Evolutionary conservation across 148 eudicot species (phyloP), one percentile per base, ranked within the genome.

Genomic region (Selenicereus undatus): DNA sequence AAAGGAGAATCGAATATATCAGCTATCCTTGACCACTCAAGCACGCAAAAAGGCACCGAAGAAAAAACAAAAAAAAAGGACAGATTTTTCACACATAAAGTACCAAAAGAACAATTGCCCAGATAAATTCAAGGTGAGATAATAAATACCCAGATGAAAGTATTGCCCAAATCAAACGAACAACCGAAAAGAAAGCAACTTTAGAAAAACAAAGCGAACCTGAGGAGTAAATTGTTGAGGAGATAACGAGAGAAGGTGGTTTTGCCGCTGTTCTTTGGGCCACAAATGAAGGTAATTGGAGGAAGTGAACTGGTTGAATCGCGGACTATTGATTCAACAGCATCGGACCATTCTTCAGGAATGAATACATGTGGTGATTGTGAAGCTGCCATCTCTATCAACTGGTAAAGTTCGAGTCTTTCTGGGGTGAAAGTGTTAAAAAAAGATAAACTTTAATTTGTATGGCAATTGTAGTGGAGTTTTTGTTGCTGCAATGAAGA

Each of bases 231-330:
- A 81, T 79, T 68, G 82, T 95, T 93, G 86, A 95, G 84, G 71
- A 95, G 94, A 87, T 85, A 83, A 84, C 99, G 99, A 79, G 97
- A 91, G 84, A 95, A 95, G 68, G 93, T 95, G 48, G 97, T 89
- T 79, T 95, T 95, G 88, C 99, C 99, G 75, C 91, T 82, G 85
- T 95, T 93, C 81, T 90, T 95, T 45, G 99, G 84, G 69, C 99
- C 99, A 43, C 99, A 95, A n/a, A 93, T 85, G 36, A 95, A 62
- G 22, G 85, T 78, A 58, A 88, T 58, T 0, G 92, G 91, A 54
- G 89, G 86, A 24, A 83, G 80, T 48, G 81, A 85, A 2, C 86
- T 56, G 71, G 71, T 35, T 0, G 86, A 85, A 73, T 83, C 83
- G 52, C 65, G 27, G 2, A 90, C 85, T 36, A 93, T 89, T 75